These are phyloP conservation scores for Powellomyces hirtus DNA, from an alignment of 192 early-diverging fungal genomes.

Conservation along the genomic window DNA sequence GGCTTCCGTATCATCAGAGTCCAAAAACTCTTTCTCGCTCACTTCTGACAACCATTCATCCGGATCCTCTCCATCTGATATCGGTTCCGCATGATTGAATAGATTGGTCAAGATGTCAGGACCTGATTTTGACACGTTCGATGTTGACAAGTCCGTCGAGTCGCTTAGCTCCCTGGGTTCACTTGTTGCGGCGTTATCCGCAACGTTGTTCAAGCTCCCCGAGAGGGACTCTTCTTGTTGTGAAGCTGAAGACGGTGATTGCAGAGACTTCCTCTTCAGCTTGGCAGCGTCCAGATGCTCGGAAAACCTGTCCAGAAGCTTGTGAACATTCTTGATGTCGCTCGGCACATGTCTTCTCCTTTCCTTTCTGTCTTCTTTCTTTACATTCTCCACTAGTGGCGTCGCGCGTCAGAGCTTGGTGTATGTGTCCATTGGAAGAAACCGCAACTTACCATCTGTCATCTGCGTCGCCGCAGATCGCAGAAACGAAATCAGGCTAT, in stretches of 20 bases:
- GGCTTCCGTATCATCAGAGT: conserved; percentile 28
- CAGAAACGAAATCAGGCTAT: conserved; percentile 49
- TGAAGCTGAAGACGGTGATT: not conserved
- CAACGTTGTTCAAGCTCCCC: not conserved
- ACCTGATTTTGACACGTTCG: too few species aligned
- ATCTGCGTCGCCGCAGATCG: conserved; percentile 4
- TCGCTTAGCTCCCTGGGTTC: too few species aligned
- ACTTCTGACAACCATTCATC: conserved; percentile 26
- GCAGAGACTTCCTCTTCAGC: not conserved
- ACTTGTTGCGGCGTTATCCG: too few species aligned
- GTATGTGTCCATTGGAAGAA: not conserved
- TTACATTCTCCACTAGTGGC: conserved; percentile 14
- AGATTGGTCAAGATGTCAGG: too few species aligned
- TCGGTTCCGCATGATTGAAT: conserved; percentile 1
- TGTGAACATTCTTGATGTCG: conserved; percentile 39
- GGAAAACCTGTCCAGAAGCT: conserved; percentile 32
- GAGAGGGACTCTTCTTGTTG: not conserved
- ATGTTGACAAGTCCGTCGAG: not conserved
- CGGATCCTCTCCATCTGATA: conserved; percentile 11
- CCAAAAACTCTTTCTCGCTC: conserved; percentile 34
- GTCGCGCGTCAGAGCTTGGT: not conserved
- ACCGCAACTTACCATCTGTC: conserved; percentile 11
- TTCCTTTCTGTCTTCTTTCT: conserved; percentile 28
- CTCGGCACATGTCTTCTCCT: conserved; percentile 25
- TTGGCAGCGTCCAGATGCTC: conserved; percentile 8